These are phyloP conservation scores for Wickerhamomyces chambardii DNA, from an alignment of 805 yeast genomes.

Conservation along the genomic window DNA sequence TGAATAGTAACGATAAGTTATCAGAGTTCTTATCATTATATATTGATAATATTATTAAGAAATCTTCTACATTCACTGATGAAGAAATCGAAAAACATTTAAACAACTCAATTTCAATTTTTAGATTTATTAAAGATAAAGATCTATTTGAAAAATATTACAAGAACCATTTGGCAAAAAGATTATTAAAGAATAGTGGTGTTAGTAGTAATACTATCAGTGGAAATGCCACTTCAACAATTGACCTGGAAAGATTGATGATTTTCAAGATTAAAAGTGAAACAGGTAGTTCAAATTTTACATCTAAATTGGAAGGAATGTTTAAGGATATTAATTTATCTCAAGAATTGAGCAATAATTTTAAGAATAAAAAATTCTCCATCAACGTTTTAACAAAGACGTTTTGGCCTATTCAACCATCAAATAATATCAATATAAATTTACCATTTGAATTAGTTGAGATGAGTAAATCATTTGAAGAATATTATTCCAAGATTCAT, in stretches of 20 bases:
- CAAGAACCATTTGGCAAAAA: slow-evolving; percentile 78
- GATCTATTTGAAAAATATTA: slow-evolving; percentile 81
- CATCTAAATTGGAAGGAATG: slow-evolving; percentile 81
- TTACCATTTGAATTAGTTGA: slow-evolving; percentile 35
- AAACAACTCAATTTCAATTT: slow-evolving; percentile 47
- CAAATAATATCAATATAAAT: slow-evolving; percentile 8
- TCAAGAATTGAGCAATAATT: slow-evolving; percentile 33
- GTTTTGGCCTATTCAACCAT: slow-evolving; percentile 56
- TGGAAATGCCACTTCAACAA: slow-evolving; percentile 21
- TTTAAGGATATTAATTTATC: slow-evolving; percentile 67
- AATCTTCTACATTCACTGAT: slow-evolving; percentile 36
- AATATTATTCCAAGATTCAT: slow-evolving; percentile 40
- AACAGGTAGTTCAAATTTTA: slow-evolving; percentile 61
- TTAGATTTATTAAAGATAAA: slow-evolving; percentile 68
- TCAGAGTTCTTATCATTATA: slow-evolving; percentile 50
- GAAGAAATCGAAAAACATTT: slow-evolving; percentile 37
- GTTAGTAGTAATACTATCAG: slow-evolving; percentile 4
- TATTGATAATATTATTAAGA: slow-evolving; percentile 48
- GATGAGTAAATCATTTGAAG: slow-evolving; percentile 36
- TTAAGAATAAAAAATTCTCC: slow-evolving; percentile 31
- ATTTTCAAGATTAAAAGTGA: slow-evolving; percentile 64
- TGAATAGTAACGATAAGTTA: slow-evolving; percentile 39
- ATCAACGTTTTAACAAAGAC: slow-evolving; percentile 50
- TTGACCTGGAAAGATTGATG: slow-evolving; percentile 62
- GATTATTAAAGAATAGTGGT: slow-evolving; percentile 43